Evolutionary conservation across 2,329 filamentous ascomycete species (phyloP).

Genomic region (Celoporthe dispersa): DNA sequence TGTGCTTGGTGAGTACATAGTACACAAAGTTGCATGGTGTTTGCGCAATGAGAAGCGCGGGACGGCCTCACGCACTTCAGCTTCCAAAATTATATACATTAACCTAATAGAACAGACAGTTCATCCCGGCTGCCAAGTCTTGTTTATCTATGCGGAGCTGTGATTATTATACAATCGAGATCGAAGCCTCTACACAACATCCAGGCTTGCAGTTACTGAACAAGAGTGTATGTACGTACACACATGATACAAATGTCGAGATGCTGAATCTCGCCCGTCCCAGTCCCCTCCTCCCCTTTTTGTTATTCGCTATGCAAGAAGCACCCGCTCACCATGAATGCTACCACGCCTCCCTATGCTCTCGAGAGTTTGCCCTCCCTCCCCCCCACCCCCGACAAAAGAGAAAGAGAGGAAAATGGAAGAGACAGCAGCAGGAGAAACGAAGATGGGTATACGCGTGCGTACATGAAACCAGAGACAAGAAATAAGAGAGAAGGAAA

Average conservation of each 20-base stretch:
- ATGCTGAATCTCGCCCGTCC: slow-evolving; percentile 13
- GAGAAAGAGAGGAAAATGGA: background rate
- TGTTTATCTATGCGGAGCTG: background rate
- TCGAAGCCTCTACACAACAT: background rate
- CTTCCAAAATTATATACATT: too few relatives aligned
- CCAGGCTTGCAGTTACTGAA: background rate
- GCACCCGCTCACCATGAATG: background rate
- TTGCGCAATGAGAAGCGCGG: too few relatives aligned
- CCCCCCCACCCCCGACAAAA: background rate
- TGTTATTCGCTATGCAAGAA: background rate
- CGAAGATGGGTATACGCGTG: slow-evolving; percentile 26
- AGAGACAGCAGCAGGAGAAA: background rate
- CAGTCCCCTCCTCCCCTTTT: background rate
- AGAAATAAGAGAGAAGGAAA: background rate
- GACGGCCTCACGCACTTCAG: background rate
- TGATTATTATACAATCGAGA: background rate
- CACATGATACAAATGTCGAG: slow-evolving; percentile 11
- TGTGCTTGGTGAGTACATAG: too few relatives aligned
- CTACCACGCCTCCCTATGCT: background rate
- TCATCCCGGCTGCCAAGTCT: too few relatives aligned
- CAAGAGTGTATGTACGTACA: background rate
- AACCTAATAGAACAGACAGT: too few relatives aligned
- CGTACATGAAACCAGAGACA: slow-evolving; percentile 29
- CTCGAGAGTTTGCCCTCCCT: background rate
- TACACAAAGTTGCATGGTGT: too few relatives aligned